These are phyloP conservation scores for Sarcocystis neurona DNA, from an alignment of 169 alveolate species.

Conservation along the genomic window DNA sequence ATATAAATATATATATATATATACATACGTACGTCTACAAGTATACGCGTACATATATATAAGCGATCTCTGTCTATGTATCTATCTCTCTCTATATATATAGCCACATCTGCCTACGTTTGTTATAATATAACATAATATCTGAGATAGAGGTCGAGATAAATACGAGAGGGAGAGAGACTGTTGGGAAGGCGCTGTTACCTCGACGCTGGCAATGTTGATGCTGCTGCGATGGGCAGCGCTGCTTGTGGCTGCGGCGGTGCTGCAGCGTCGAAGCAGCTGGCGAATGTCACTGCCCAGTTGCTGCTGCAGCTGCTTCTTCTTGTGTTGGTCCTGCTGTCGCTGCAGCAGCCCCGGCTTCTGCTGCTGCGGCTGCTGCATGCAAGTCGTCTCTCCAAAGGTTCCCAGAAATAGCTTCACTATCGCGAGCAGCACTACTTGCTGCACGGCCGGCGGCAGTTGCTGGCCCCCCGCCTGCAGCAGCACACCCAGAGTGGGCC, in stretches of 20 bases:
- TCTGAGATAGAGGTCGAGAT: too few relatives aligned
- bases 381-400: background rate
- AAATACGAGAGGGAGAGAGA: too few relatives aligned
- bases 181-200: too few relatives aligned
- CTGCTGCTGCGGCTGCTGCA: background rate
- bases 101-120: background rate
- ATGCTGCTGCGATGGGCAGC: background rate
- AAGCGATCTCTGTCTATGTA: background rate
- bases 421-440: background rate
- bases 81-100: background rate
- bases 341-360: too few relatives aligned
- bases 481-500: background rate
- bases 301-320: too few relatives aligned
- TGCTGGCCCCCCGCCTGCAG: background rate
- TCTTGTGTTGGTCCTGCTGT: too few relatives aligned
- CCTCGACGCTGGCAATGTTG: background rate
- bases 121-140: too few relatives aligned
- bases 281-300: background rate
- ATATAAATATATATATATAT: background rate
- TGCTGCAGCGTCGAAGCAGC: background rate
- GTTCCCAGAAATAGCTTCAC: background rate
- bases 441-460: slow-evolving; percentile 8
- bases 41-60: background rate
- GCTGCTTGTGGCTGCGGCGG: background rate
- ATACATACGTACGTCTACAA: background rate